A percentile compares a stretch with the other conserved stretches of the same genome.
phyloP scores from a whole-genome alignment of 176 grass and related monocot genomes.

The Metroxylon sagu region DNA sequence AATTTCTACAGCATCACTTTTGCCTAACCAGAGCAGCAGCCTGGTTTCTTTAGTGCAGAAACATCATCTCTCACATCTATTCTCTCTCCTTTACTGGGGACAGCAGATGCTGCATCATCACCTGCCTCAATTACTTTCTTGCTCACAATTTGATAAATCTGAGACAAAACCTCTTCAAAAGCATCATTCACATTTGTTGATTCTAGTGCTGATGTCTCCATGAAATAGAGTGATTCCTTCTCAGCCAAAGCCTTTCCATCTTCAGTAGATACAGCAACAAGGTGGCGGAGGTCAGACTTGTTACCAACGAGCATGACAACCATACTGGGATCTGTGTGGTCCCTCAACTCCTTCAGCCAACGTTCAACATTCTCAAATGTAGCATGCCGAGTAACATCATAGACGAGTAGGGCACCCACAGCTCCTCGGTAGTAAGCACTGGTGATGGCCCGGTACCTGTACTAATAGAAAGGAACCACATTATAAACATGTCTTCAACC shows the following conservation, averaged over 20 bases:
- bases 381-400: constrained; percentile 52
- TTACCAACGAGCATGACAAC: constrained; percentile 48
- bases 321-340: constrained; percentile 49
- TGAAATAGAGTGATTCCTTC: constrained; percentile 43
- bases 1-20: constrained; percentile 5
- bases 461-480: not conserved
- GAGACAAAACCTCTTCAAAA: constrained; percentile 46
- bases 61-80: constrained; percentile 59
- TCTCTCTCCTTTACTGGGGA: constrained; percentile 40
- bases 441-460: constrained; percentile 66
- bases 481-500: too few species aligned
- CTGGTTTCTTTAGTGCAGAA: constrained; percentile 33
- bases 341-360: constrained; percentile 61
- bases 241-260: constrained; percentile 52
- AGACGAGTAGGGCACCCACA: constrained; percentile 57
- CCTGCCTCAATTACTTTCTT: constrained; percentile 41
- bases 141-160: constrained; percentile 48
- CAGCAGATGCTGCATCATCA: constrained; percentile 16
- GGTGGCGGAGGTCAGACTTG: constrained; percentile 45
- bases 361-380: constrained; percentile 46
- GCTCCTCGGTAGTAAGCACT: constrained; percentile 72
- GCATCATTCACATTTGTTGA: constrained; percentile 41
- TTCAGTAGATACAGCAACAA: constrained; percentile 52
- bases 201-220: constrained; percentile 50
- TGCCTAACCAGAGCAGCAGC: constrained; percentile 54